Base-by-base conservation (phyloP, 208 protist species). In the Leishmania martiniquensis region DNA sequence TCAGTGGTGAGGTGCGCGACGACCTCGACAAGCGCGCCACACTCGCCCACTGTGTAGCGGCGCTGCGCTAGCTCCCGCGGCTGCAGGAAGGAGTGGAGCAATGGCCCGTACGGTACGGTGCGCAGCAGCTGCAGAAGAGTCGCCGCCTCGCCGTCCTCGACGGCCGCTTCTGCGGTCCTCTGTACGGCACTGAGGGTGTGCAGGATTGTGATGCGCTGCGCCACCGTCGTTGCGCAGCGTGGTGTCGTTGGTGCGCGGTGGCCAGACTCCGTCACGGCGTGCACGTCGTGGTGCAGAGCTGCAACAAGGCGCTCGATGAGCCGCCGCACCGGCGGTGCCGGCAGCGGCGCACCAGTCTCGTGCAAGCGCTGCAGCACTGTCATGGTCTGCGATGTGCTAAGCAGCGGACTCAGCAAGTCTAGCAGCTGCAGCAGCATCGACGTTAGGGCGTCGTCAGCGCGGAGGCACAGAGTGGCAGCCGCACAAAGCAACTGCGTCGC, bases 401-500 rank as follows among this genome's bases (percentile, higher is more conserved):
- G 78, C 45, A 80, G 63, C 49, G 80, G 70, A 32, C 77, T 59
- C 17, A 90, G 75, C 49, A 80, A 71, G 10, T 85, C 54, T 4
- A 91, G 79, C 49, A 92, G 67, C 51, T 68, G 37, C 67, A 93
- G 71, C 66, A 91, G 85, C n/a, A 72, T 74, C 54, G 68, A 70
- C 2, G 90, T 91, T n/a, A 84, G 75, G 2, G 69, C 66, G 47
- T 86, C 77, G 65, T 91, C 82, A 22, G 87, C 83, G 34, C 88
- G 81, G 25, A 89, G 81, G 60, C 85, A 88, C 47, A 93, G 68
- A 51, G 85, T 83, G 22, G 85, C 85, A 65, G 83, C 83, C 42
- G 87, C 81, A 60, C 84, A 72, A 25, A 93, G 83, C 29, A 93
- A 72, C 65, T 88, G 81, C 65, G 85, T 77, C 0, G 82, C 85